A percentile compares a stretch with the other conserved stretches of the same genome.
Evolutionary conservation across 306 rosid genomes (phyloP).

Genomic region (Cercis canadensis): DNA sequence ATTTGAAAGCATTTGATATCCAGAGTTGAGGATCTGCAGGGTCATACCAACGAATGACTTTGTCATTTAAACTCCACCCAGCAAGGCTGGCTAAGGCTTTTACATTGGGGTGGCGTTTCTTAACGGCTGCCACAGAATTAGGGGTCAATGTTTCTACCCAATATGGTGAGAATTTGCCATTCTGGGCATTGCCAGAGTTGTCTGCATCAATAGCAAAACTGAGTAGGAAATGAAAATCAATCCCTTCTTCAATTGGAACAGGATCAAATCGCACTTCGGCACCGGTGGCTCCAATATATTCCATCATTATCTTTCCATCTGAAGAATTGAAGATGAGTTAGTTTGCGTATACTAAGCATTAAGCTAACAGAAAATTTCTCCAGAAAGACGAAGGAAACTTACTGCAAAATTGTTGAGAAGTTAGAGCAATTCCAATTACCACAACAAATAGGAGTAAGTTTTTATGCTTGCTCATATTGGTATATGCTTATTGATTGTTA

Average conservation of each 20-base stretch:
- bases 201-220: too few relatives aligned
- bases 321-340: conserved; percentile 30
- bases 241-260: conserved; percentile 46
- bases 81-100: conserved; percentile 63
- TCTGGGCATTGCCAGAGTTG: conserved; percentile 44
- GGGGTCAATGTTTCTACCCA: conserved; percentile 54
- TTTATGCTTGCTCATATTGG: conserved; percentile 26
- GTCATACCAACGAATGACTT: conserved; percentile 53
- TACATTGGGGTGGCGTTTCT: conserved; percentile 43
- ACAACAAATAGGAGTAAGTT: conserved; percentile 21
- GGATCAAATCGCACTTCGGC: conserved; percentile 32
- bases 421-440: not conserved
- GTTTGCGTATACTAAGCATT: not conserved
- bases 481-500: too few relatives aligned
- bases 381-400: not conserved
- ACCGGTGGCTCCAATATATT: conserved; percentile 70
- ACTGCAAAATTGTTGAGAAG: conserved; percentile 36
- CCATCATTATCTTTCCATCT: conserved; percentile 71
- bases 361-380: too few relatives aligned
- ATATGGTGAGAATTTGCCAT: conserved; percentile 54
- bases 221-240: conserved; percentile 59
- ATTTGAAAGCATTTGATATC: conserved; percentile 60
- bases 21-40: conserved; percentile 46
- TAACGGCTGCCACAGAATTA: conserved; percentile 44
- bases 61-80: conserved; percentile 54